Evolutionary conservation across 176 grass and related monocot genomes (phyloP).

Genomic region (Stipa capillata): DNA sequence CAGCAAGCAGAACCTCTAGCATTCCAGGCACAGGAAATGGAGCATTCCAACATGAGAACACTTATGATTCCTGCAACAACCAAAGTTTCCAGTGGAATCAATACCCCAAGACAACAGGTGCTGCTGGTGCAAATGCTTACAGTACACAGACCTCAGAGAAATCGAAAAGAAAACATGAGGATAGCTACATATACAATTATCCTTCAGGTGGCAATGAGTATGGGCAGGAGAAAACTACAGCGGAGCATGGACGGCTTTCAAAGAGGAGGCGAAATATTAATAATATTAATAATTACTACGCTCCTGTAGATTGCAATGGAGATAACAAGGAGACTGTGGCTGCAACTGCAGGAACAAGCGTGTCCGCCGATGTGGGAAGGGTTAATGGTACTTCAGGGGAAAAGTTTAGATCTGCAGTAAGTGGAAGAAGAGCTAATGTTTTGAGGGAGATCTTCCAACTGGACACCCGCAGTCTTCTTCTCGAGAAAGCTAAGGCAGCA

Average conservation of each 20-base stretch:
- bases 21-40: constrained; percentile 18
- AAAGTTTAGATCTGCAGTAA: constrained; percentile 21
- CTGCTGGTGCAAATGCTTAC: constrained; percentile 19
- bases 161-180: constrained; percentile 45
- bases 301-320: background rate
- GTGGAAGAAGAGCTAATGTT: constrained; percentile 39
- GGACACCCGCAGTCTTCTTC: constrained; percentile 33
- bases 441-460: constrained; percentile 48
- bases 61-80: constrained; percentile 52
- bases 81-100: constrained; percentile 54
- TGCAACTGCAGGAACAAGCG: background rate
- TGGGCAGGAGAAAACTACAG: constrained; percentile 16
- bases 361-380: constrained; percentile 3
- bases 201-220: constrained; percentile 30
- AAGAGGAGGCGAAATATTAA: constrained; percentile 47
- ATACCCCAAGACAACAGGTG: constrained; percentile 18
- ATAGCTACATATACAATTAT: constrained; percentile 40
- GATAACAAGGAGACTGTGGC: background rate
- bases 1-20: constrained; percentile 8
- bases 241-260: constrained; percentile 21
- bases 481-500: constrained; percentile 39
- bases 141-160: constrained; percentile 1
- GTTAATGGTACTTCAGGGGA: constrained; percentile 24
- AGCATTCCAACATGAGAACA: constrained; percentile 29
- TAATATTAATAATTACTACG: constrained; percentile 14